Conservation (phyloP, 2,329 filamentous ascomycete species). For the Alternaria sp. region DNA sequence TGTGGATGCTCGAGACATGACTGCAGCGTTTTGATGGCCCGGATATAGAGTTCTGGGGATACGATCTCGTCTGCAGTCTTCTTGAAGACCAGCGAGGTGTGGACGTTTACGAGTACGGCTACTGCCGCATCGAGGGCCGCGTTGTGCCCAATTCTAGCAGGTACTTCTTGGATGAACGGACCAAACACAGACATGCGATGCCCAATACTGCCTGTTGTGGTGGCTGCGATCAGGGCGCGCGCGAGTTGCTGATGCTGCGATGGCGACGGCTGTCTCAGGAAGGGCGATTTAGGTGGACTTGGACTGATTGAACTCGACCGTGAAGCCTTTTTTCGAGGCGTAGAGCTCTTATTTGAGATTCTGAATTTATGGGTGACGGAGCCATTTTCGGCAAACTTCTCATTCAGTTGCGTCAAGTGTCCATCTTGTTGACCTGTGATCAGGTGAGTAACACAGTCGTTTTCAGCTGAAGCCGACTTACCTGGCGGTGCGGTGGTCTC, state of each 20-base stretch:
- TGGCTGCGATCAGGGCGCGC: conserved; percentile 38
- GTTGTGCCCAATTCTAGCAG: conserved; percentile 43
- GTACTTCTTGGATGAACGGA: conserved; percentile 44
- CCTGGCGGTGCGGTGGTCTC: conserved; percentile 8
- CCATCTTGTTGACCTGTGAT: conserved; percentile 25
- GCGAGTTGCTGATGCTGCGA: conserved; percentile 41
- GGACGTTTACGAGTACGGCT: conserved; percentile 41
- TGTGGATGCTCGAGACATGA: conserved; percentile 38
- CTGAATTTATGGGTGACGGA: conserved; percentile 42
- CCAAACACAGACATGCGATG: conserved; percentile 46
- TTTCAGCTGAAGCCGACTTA: not conserved
- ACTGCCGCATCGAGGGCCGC: conserved; percentile 45
- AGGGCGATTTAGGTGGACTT: conserved; percentile 27
- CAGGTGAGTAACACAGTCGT: conserved; percentile 8
- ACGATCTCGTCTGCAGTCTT: conserved; percentile 35
- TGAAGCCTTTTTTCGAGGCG: conserved; percentile 15
- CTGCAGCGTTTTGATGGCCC: conserved; percentile 44
- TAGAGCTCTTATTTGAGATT: conserved; percentile 27
- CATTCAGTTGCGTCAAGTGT: conserved; percentile 36
- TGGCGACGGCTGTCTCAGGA: conserved; percentile 36
- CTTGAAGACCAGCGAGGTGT: conserved; percentile 38
- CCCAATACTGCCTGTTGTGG: conserved; percentile 39
- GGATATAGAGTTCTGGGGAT: conserved; percentile 40
- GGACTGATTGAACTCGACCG: conserved; percentile 24
- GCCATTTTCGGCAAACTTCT: conserved; percentile 39